These are phyloP conservation scores for Earliella scabrosa DNA, from an alignment of 1,284 basidiomycete genomes.

Conservation along the genomic window DNA sequence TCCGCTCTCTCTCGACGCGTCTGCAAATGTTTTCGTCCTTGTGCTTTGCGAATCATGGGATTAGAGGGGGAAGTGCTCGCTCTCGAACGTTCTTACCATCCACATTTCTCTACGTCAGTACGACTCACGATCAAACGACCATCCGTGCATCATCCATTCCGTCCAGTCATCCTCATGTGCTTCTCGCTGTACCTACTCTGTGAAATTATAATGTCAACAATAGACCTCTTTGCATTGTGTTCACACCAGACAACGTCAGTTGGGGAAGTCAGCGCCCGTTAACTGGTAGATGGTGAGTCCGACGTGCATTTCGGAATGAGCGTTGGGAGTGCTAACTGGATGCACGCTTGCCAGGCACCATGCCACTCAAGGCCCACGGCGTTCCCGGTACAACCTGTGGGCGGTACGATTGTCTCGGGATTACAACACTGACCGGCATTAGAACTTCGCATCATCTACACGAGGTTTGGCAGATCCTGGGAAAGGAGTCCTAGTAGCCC, in stretches of 20 bases:
- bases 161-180: constrained; percentile 7
- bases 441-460: too few species aligned
- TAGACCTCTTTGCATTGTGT: constrained; percentile 7
- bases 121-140: background rate
- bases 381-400: too few species aligned
- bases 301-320: too few species aligned
- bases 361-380: too few species aligned
- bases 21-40: constrained; percentile 1
- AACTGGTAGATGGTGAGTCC: too few species aligned
- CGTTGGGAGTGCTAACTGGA: too few species aligned
- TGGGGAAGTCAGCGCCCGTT: too few species aligned
- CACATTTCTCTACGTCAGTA: background rate
- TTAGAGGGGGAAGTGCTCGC: constrained; percentile 14
- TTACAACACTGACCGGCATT: too few species aligned
- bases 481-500: too few species aligned
- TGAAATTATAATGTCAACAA: constrained; percentile 22
- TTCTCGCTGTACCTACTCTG: constrained; percentile 17
- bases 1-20: background rate
- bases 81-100: background rate
- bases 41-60: constrained; percentile 3
- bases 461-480: too few species aligned
- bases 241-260: background rate
- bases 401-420: too few species aligned
- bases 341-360: too few species aligned
- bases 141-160: background rate